Conservation (phyloP, 192 early-diverging fungal genomes). For the Rhizophagus sp. region DNA sequence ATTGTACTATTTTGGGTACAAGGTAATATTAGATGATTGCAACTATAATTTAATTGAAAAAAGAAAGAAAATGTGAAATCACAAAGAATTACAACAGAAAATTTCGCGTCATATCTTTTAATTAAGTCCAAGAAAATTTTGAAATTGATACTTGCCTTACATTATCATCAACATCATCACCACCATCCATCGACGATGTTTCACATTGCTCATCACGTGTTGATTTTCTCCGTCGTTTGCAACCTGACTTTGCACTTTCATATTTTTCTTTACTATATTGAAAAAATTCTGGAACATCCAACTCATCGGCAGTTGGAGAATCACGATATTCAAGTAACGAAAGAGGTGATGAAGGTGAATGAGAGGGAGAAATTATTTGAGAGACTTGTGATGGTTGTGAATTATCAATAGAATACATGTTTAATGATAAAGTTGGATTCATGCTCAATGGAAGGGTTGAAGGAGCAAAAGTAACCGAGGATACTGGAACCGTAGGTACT, state of each 20-base stretch:
- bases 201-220: slow-evolving; percentile 13
- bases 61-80: background rate
- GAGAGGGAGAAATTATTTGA: background rate
- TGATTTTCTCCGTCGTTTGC: slow-evolving; percentile 2
- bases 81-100: background rate
- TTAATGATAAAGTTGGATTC: background rate
- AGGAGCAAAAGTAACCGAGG: background rate
- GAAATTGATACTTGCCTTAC: slow-evolving; percentile 11
- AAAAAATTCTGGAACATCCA: slow-evolving; percentile 30
- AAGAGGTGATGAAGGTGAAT: background rate
- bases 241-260: slow-evolving; percentile 25
- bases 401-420: background rate
- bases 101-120: background rate
- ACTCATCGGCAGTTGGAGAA: slow-evolving; percentile 17
- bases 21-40: background rate
- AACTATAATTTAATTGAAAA: background rate
- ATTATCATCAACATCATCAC: slow-evolving; percentile 15
- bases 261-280: slow-evolving; percentile 34
- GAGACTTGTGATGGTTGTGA: background rate
- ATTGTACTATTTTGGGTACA: slow-evolving; percentile 1
- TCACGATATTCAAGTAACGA: slow-evolving; percentile 19
- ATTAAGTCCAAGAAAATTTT: no score
- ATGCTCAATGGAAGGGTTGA: background rate
- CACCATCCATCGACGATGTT: slow-evolving; percentile 24
- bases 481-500: background rate